phyloP scores from a whole-genome alignment of 2,329 filamentous ascomycete species.

The Pestalotiopsis sp. region DNA sequence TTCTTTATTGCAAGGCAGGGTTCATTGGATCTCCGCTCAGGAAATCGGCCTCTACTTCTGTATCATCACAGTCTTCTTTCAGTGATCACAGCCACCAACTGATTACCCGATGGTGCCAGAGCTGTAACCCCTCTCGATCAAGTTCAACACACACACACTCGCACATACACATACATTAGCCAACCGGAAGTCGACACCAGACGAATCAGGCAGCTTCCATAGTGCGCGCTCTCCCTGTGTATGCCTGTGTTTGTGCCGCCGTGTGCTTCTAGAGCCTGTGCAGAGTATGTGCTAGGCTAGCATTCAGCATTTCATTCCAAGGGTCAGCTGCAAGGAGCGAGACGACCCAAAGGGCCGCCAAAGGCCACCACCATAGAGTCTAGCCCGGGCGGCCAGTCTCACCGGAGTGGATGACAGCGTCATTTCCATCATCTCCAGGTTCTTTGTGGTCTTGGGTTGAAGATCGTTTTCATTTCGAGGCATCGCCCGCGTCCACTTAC shows the following conservation, averaged over 20 bases:
- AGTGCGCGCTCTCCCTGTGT: background rate
- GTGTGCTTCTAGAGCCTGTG: conserved; percentile 5
- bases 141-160: background rate
- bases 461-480: conserved; percentile 8
- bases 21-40: background rate
- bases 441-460: background rate
- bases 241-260: background rate
- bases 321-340: conserved; percentile 5
- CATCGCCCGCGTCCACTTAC: background rate
- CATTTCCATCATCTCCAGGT: conserved; percentile 10
- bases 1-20: background rate
- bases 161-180: background rate
- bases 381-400: conserved; percentile 10
- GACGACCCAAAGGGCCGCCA: background rate
- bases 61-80: background rate
- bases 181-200: background rate
- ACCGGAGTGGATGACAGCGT: conserved; percentile 16
- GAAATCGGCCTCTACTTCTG: background rate
- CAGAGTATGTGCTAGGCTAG: conserved; percentile 10
- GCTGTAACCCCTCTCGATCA: conserved; percentile 1
- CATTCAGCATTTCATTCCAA: conserved; percentile 5
- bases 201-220: conserved; percentile 10
- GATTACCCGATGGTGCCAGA: background rate
- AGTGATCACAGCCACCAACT: conserved; percentile 2
- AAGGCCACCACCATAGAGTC: background rate